Conservation (phyloP, 345 rosid species). For the Melaleuca alternifolia region DNA sequence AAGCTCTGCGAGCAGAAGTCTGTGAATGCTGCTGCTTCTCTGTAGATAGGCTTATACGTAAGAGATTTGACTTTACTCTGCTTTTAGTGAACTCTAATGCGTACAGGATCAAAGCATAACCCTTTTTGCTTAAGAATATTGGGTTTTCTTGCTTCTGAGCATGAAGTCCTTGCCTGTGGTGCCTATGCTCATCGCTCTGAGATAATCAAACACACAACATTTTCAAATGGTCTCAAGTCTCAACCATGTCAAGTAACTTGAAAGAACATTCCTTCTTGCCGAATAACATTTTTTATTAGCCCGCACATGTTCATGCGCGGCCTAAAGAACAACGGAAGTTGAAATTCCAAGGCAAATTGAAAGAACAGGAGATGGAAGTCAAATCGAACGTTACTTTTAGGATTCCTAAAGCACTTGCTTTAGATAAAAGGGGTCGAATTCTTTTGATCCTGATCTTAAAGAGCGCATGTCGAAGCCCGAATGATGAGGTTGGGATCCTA, state of each 20-base stretch:
- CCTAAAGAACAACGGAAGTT: background rate
- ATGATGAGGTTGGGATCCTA: background rate
- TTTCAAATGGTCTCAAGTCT: background rate
- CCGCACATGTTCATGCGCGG: background rate
- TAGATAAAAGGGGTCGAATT: background rate
- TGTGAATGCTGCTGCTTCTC: background rate
- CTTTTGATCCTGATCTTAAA: background rate
- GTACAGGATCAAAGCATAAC: background rate
- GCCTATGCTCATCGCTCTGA: background rate
- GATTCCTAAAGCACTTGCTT: background rate
- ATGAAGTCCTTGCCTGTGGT: background rate
- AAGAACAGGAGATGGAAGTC: background rate
- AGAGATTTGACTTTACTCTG: background rate
- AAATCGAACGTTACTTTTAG: background rate
- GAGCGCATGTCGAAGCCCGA: background rate
- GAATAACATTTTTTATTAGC: background rate
- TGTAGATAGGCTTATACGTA: background rate
- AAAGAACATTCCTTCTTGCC: background rate
- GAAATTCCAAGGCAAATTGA: background rate
- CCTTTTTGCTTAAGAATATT: background rate
- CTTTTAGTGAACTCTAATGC: background rate
- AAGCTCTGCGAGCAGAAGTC: background rate
- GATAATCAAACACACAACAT: background rate
- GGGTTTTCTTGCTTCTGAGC: background rate
- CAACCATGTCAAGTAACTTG: background rate